Evolutionary conservation across 768 basidiomycete species (phyloP), one percentile per base, ranked within the genome.

Genomic region (Rubroboletus pulcherrimus): DNA sequence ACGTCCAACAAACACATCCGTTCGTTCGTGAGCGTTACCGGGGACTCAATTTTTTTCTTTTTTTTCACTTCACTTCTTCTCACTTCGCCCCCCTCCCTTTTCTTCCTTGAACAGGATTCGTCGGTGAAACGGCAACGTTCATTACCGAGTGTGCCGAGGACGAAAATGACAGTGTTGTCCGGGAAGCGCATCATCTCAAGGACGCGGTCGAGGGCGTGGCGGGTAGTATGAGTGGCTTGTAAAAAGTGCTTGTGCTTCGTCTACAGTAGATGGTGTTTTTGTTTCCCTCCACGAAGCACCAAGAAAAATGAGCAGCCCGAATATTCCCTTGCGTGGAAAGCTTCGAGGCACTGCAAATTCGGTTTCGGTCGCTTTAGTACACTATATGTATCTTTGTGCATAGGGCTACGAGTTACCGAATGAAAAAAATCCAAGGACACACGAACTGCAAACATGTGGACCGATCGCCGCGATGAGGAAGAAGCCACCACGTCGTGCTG

Each of bases 61-160:
- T 29, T 39, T 21, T 7, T 12, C 10, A 39, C 15, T 8, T 24
- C n/a, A 35, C 34, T 35, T 35, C 14, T 5, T 17, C 17, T 2
- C 15, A 17, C 39, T 21, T 19, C 24, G 24, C 24, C 24, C n/a
- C n/a, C n/a, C n/a, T 24, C 24, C 24, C 24, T 24, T 24, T 4
- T 24, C 24, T 24, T 24, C 24, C 24, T 4, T 4, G 24, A 10
- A 49, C 29, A 91, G 91, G 86, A 11, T 89, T 91, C 63, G 85
- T 81, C 15, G 76, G 84, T 10, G 94, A 96, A 68, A 89, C 92
- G 30, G 77, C 89, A 17, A 86, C 89, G 29, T 93, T 96, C 73
- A 86, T 96, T 51, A 84, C 85, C 5, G 94, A 96, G 70, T 89
- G 86, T 65, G 82, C 84, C 5, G 91, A 93, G 72, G 93, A 96